Evolutionary conservation across 192 early-diverging fungal species (phyloP).

Genomic region (Gaertneriomyces semiglobifer): DNA sequence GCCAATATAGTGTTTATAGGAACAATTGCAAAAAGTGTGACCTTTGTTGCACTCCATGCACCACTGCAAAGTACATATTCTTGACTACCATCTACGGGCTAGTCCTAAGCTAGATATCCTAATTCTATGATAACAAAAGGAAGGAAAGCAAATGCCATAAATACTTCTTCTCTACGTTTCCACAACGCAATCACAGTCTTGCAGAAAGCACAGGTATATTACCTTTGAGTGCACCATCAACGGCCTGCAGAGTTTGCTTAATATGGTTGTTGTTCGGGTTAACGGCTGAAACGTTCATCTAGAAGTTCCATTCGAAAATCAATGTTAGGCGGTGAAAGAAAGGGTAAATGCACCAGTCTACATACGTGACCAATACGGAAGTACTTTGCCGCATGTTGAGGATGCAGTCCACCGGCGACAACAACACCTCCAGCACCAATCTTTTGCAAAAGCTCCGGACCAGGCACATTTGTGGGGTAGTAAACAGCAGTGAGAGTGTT

Average conservation of each 20-base stretch:
- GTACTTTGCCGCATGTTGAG: slow-evolving; percentile 77
- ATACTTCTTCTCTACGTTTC: too few relatives aligned
- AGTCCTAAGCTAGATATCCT: too few relatives aligned
- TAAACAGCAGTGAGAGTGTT: slow-evolving; percentile 59
- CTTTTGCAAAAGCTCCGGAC: slow-evolving; percentile 71
- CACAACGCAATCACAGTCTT: too few relatives aligned
- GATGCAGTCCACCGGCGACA: slow-evolving; percentile 88
- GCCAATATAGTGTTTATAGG: too few relatives aligned
- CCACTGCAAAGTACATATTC: too few relatives aligned
- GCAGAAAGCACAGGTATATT: too few relatives aligned
- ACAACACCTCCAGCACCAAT: slow-evolving; percentile 78
- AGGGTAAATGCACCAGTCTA: neutral
- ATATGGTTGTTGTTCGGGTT: slow-evolving; percentile 39
- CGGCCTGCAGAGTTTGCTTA: slow-evolving; percentile 40
- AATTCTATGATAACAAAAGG: too few relatives aligned
- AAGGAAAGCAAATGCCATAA: too few relatives aligned
- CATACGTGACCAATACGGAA: slow-evolving; percentile 78
- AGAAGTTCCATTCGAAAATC: neutral
- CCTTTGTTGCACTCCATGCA: too few relatives aligned
- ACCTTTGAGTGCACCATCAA: slow-evolving; percentile 40
- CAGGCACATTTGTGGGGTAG: slow-evolving; percentile 78
- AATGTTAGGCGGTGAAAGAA: neutral
- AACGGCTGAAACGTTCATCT: slow-evolving; percentile 51
- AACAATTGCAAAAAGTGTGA: too few relatives aligned
- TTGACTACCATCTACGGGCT: too few relatives aligned